Evolutionary conservation across 1,284 basidiomycete genomes (phyloP), one percentile per base, ranked within the genome.

Genomic region (Apiotrichum gamsii): DNA sequence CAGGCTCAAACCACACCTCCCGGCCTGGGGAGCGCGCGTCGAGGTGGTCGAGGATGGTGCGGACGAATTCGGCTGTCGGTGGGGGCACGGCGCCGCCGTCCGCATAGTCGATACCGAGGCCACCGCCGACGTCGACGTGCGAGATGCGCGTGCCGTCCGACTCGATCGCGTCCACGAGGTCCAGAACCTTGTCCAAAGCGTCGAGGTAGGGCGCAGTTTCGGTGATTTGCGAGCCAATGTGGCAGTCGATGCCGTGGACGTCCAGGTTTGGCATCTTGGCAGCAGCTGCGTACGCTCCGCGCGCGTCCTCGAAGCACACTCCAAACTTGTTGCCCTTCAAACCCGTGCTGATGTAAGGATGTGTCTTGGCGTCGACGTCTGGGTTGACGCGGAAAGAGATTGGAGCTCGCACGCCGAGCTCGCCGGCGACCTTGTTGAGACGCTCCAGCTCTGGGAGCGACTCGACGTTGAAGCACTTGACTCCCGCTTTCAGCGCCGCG

Each of bases 381-480:
- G 48, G 48, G 34, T 49, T 49, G 16, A 49, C 39, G 0, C 48
- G 38, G 1, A 49, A 34, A 10, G 38, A 23, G 11, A 49, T 23
- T 2, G 48, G 48, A 3, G 48, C 48, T 1, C 11, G 15, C 3
- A 32, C 8, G 1, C 43, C 43, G 16, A 49, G 8, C 21, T 45
- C 28, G 9, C 33, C 33, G 1, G 48, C 48, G 4, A 40, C 43
- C 16, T n/a, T 11, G n/a, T 49, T 32, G 8, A 49, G 23, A 1
- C 48, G 38, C 14, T 34, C 33, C 11, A 49, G 38, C 28, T 49
- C 48, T 2, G 48, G 42, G 14, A 40, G 24, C 14, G 37, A 40
- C 48, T 49, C 48, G 43, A 49, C 48, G 39, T 49, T 49, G 48
- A 49, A 49, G 29, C 48, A 49, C 38, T 49, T 49, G 21, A 49